Evolutionary conservation across 2,329 filamentous ascomycete genomes (phyloP).

Genomic region (Fusarium sulawesiense): DNA sequence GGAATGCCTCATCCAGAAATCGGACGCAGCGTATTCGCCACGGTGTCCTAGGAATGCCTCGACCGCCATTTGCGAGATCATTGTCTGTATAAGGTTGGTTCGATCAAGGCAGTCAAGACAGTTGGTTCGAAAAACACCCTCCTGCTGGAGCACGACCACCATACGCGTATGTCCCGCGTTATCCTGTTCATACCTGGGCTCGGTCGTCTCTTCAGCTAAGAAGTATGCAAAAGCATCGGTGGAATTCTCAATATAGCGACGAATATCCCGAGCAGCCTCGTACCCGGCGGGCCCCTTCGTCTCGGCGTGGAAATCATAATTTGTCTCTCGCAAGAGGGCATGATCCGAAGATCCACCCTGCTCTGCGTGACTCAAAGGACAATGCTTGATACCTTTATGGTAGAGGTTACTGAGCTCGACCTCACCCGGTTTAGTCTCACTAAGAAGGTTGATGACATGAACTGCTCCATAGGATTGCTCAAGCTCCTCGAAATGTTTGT

Average conservation of each 20-base stretch:
- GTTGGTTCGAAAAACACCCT: slow-evolving; percentile 95
- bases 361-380: slow-evolving; percentile 72
- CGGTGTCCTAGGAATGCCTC: slow-evolving; percentile 84
- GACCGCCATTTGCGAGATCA: slow-evolving; percentile 93
- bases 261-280: slow-evolving; percentile 88
- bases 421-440: slow-evolving; percentile 87
- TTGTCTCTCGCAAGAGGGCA: slow-evolving; percentile 80
- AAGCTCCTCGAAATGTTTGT: slow-evolving; percentile 92
- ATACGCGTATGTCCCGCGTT: slow-evolving; percentile 57
- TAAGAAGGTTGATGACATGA: slow-evolving; percentile 94
- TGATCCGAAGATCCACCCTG: slow-evolving; percentile 72
- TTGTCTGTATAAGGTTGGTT: slow-evolving; percentile 95
- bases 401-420: slow-evolving; percentile 85
- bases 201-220: slow-evolving; percentile 77
- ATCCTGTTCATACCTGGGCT: slow-evolving; percentile 57
- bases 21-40: slow-evolving; percentile 74
- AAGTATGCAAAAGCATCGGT: slow-evolving; percentile 94
- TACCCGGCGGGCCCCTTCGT: slow-evolving; percentile 88
- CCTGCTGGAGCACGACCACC: slow-evolving; percentile 86
- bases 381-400: slow-evolving; percentile 79
- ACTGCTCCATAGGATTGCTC: slow-evolving; percentile 89
- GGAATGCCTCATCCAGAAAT: slow-evolving; percentile 93
- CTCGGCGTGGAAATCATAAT: slow-evolving; percentile 97
- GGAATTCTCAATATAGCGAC: slow-evolving; percentile 79
- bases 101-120: slow-evolving; percentile 96